Base-by-base conservation (phyloP, 2,329 filamentous ascomycete species). In the Calonectria hongkongensis region DNA sequence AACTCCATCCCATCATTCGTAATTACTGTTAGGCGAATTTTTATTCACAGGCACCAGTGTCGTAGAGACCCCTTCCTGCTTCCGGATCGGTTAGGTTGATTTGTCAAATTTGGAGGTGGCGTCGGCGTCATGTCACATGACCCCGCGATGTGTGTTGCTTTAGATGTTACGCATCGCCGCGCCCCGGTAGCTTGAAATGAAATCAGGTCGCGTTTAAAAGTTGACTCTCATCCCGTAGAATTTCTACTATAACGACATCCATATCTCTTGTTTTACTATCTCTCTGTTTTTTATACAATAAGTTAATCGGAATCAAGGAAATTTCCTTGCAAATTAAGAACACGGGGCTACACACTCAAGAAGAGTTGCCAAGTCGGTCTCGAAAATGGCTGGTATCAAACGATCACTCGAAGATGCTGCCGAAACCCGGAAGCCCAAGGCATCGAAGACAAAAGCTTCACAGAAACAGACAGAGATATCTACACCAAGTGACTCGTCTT, bases 111-210 rank as follows among this genome's bases (percentile, higher is more conserved):
- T 45, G 18, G n/a, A 50, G 36, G 18, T 39, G 43, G 39, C 27
- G 36, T 60, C 30, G 18, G 33, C 12, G 60, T 25, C 21, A 16
- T n/a, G 75, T 80, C 79, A 81, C 79, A 79, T 81, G 79, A 81
- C 73, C 68, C 75, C 76, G 78, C 70, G 79, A 79, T 79, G 65
- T 64, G 78, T 79, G 78, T 80, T 80, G 78, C 79, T 81, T 68
- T 81, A 25, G 79, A 80, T 79, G 69, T 80, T 67, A 65, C 36
- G 54, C 30, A 69, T 66, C 63, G 48, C 63, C 64, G 72, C 78
- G 78, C 78, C 76, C 70, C 62, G 73, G 68, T 73, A 71, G 50
- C 68, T 33, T n/a, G 16, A 39, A 41, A 75, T 73, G n/a, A 30
- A 21, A 13, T n/a, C 28, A 36, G 7, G 27, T 48, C 45, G 58